Base-by-base conservation (phyloP, 441 rosid genomes). In the Brassica hybrid region DNA sequence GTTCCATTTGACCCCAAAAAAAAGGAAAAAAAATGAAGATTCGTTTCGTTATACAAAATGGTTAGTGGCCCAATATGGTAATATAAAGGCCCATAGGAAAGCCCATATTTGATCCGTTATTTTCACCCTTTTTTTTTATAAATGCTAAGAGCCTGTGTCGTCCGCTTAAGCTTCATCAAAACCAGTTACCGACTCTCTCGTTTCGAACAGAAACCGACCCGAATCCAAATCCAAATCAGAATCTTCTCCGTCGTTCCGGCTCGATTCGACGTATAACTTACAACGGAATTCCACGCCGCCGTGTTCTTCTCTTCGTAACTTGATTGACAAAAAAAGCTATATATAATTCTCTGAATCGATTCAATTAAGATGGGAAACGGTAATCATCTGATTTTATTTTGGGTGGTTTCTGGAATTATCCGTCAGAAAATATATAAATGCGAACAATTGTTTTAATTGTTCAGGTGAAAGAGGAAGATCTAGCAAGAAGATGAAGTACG, bases 401-500 rank as follows among this genome's bases (percentile, higher is more conserved):
- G 34, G 1, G 34, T 30, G 34, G 34, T 30, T 30, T 30, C 34
- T 30, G 6, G 34, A 30, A 30, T 30, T 30, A 30, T 30, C 34
- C 34, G 34, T 5, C 57, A 14, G 62, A 21, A 8, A 57, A 48
- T 13, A 45, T 3, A 45, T 45, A 52, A 25, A 50, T 50, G 2
- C 2, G 98, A 30, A 6, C 18, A 50, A 50, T 50, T 50, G 9
- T 50, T 73, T 83, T 77, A 76, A 23, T 48, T 74, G 45, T 70
- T 67, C 81, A 90, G 96, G 94, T 72, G 97, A 90, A 32, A 88
- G 84, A 75, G 89, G 88, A 61, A 76, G 90, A 65, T 84, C 87
- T 1, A 84, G 76, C 84, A 91, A 93, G 83, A 90, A 85, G 83
- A 73, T 61, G 30, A 90, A 86, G 80, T 85, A 79, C 21, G 69